Percentiles rank a stretch among this genome's conserved stretches.
Evolutionary conservation across 2,329 filamentous ascomycete genomes (phyloP).

Genomic region (Ceratocystis cubensis): DNA sequence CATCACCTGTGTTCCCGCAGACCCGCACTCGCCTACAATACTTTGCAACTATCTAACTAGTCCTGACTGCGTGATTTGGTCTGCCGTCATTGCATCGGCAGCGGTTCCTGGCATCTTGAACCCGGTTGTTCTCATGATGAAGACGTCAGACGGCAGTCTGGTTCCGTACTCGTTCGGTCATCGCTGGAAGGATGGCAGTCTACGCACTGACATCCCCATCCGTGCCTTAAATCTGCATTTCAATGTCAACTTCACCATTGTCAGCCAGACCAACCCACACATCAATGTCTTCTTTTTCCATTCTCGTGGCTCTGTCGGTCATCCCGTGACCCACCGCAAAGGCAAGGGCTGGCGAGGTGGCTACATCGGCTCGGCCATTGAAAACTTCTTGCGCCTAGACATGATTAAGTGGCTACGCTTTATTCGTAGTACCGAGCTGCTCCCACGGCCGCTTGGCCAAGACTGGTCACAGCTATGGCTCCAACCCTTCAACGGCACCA

Average conservation of each 20-base stretch:
- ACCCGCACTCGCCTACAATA: constrained; percentile 84
- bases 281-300: constrained; percentile 99
- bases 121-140: constrained; percentile 86
- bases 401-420: constrained; percentile 97
- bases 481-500: constrained; percentile 84
- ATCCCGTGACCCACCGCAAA: constrained; percentile 84
- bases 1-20: constrained; percentile 87
- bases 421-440: constrained; percentile 76
- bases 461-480: constrained; percentile 97
- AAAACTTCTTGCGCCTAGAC: constrained; percentile 93
- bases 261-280: constrained; percentile 81
- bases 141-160: constrained; percentile 61
- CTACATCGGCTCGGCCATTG: constrained; percentile 79
- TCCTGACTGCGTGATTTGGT: constrained; percentile 97
- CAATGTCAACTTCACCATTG: constrained; percentile 96
- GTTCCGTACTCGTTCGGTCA: constrained; percentile 92
- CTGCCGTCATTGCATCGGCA: constrained; percentile 83
- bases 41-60: constrained; percentile 90
- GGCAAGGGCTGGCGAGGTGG: constrained; percentile 93
- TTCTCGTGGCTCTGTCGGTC: constrained; percentile 78
- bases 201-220: constrained; percentile 90
- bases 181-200: constrained; percentile 96
- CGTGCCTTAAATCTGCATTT: constrained; percentile 92
- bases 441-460: constrained; percentile 80
- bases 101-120: constrained; percentile 94